Evolutionary conservation across 1,139 yeast genomes (phyloP).

Genomic region (Saccharomycopsis hybrid): DNA sequence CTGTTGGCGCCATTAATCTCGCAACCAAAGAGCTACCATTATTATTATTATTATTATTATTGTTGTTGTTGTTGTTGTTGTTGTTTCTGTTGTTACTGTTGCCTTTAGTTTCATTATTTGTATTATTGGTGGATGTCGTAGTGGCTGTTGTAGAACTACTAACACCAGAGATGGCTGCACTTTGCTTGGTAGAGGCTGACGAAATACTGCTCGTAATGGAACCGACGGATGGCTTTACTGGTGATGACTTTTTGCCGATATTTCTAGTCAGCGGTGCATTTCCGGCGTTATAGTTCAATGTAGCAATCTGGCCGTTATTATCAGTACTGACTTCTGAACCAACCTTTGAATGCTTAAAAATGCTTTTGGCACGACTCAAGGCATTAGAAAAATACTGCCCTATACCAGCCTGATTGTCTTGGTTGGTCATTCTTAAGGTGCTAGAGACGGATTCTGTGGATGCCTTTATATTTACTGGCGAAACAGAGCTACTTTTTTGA

Average conservation of each 20-base stretch:
- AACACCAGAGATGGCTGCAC: not conserved
- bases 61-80: no score
- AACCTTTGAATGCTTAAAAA: slow-evolving; percentile 11
- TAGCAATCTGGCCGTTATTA: not conserved
- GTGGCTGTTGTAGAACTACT: slow-evolving; percentile 1
- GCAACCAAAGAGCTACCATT: no score
- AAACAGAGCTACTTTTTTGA: no score
- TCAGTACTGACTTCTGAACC: not conserved
- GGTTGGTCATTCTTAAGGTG: not conserved
- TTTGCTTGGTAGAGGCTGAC: not conserved
- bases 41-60: no score
- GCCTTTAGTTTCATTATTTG: no score
- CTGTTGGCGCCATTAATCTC: slow-evolving; percentile 17
- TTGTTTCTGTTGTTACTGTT: no score
- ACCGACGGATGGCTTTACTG: not conserved
- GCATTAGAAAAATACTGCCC: slow-evolving; percentile 16
- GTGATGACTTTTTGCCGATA: not conserved
- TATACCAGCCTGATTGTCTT: slow-evolving; percentile 3
- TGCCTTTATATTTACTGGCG: no score
- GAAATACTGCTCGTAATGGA: not conserved
- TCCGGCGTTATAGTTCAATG: not conserved
- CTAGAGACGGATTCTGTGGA: no score
- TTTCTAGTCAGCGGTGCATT: not conserved
- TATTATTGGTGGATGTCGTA: not conserved
- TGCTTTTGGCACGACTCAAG: slow-evolving; percentile 16